Evolutionary conservation across 305 asterid genomes (phyloP), one percentile per base, ranked within the genome.

Genomic region (Fraxinus ornus): DNA sequence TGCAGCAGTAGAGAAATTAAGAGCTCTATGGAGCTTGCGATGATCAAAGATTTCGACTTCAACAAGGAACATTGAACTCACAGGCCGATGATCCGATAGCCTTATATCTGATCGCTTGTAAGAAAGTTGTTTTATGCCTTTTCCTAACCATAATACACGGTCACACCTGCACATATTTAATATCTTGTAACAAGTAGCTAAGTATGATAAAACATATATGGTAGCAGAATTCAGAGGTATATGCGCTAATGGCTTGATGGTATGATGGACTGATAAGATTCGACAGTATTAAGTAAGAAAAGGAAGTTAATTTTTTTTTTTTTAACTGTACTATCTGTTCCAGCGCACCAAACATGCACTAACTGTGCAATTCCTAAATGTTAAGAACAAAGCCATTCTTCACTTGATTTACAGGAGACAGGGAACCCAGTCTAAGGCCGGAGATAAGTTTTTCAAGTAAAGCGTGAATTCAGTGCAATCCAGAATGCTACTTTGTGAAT

Each of bases 1-100:
- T 1, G 84, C 89, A 5, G 96, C 93, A 55, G 86, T 88, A 3
- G 90, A 92, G 82, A 88, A 89, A 62, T 91, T 89, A 3, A 95
- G 96, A 44, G 93, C 99, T 79, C 92, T 93, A 24, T 90, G 91
- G 84, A 95, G 97, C 91, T 95, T 95, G 47, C 85, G 86, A 35
- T 92, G 98, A 80, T 94, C 89, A 36, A 94, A 93, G 28, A 95
- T 88, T 90, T 95, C 99, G 4, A 94, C 97, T 86, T 92, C 94
- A 35, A 95, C 88, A 52, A 79, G n/a, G 86, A 93, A 95, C 75
- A 79, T 83, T 24, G 97, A 88, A 78, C 96, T 93, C 35, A 95
- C 95, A 1, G 99, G 97, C 44, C 98, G 90, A 86, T 95, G 99
- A 78, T 95, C 99, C 24, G 99, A 95, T 68, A 94, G 82, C 83